Conservation (phyloP, 2,329 filamentous ascomycete species). For the Diaporthe citri region DNA sequence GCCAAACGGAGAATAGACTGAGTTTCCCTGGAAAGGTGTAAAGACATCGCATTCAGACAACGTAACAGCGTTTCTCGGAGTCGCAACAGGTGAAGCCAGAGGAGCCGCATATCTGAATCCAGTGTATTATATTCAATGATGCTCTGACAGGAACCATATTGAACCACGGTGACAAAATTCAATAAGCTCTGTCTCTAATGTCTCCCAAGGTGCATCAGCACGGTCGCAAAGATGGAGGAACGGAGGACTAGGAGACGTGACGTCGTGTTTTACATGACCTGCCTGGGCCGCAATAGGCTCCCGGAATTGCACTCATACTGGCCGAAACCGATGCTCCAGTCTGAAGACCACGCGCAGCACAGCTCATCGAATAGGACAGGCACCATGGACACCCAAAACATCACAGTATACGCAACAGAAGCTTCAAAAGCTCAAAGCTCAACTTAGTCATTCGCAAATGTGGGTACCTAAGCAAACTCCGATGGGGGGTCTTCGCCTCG, state of each 20-base stretch:
- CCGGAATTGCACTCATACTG: neutral
- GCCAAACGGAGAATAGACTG: neutral
- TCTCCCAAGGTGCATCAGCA: too few relatives aligned
- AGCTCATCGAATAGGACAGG: neutral
- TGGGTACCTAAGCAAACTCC: slow-evolving; percentile 30
- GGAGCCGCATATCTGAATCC: too few relatives aligned
- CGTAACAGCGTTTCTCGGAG: too few relatives aligned
- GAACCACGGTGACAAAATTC: too few relatives aligned
- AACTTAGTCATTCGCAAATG: slow-evolving; percentile 35
- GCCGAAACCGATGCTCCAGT: neutral
- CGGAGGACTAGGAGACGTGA: too few relatives aligned
- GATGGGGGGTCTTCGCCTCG: neutral
- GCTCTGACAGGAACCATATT: too few relatives aligned
- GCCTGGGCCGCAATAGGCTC: too few relatives aligned
- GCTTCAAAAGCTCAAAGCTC: slow-evolving; percentile 23
- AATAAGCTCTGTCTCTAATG: too few relatives aligned
- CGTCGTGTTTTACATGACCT: too few relatives aligned
- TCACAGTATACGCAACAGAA: neutral
- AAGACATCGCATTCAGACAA: neutral
- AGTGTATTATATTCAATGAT: too few relatives aligned
- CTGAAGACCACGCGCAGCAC: neutral
- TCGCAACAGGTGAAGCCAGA: too few relatives aligned
- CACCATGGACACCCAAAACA: neutral
- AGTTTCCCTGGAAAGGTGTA: neutral
- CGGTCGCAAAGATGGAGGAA: too few relatives aligned